Evolutionary conservation across 1,139 yeast species (phyloP), one percentile per base, ranked within the genome.

Genomic region (Groenewaldozyma auringiensis): DNA sequence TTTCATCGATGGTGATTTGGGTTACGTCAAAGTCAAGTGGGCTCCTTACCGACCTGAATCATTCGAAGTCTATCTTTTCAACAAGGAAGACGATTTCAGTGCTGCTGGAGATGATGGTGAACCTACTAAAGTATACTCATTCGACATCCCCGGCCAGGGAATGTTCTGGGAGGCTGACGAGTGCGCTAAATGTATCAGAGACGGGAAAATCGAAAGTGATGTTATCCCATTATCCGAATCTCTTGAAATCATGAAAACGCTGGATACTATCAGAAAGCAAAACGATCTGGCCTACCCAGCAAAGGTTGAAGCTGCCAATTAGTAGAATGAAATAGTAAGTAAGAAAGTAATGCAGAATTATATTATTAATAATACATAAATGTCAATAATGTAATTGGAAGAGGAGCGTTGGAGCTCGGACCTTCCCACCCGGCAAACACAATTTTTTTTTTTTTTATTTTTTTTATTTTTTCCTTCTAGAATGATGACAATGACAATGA

Each of bases 111-210:
- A 35, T 11, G 38, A 20, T 35, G 38, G 25, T 11, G 22, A 35
- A 20, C n/a, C 21, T 20, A 18, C 21, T 8, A 35, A 53, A 36
- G 29, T 25, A 6, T 25, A 25, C 11, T 8, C 6, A 11, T 47
- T 50, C 33, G 54, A 55, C 13, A 50, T 62, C 22, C 55, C 57
- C 3, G 68, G 66, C 18, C 55, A 63, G 43, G 81, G 80, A 2
- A 72, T 75, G 58, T 71, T 71, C 47, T 70, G 71, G 57, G 81
- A 76, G 55, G 79, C 79, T 2, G 71, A 75, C 53, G 76, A 75
- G 13, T 68, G 67, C 40, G 79, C 77, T 4, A 53, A 65, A 37
- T 76, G 70, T 51, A 61, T 75, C 32, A 44, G 57, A 3, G 63
- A 59, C 9, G 72, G 74, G 2, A 64, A 62, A 44, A 50, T 56